These are phyloP conservation scores for Musa troglodytarum DNA, from an alignment of 176 grass and related monocot genomes.

Conservation along the genomic window DNA sequence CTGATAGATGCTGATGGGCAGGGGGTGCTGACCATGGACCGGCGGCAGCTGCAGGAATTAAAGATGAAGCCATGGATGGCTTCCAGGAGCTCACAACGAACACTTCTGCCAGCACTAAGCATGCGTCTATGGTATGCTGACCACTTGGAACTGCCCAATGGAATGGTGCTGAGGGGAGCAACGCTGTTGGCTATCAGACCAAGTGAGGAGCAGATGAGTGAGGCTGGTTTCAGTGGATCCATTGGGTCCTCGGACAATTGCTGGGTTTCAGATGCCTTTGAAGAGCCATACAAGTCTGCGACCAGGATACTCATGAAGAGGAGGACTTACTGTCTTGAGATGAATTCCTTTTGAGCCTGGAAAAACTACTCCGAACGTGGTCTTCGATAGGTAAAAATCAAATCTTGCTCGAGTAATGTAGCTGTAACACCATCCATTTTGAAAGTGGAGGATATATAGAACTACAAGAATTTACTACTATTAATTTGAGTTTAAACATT, in stretches of 20 bases:
- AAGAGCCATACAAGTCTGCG: constrained; percentile 2
- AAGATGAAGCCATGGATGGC: not conserved
- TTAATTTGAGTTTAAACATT: too few relatives aligned
- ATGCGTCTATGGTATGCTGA: constrained; percentile 1
- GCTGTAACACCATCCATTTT: too few relatives aligned
- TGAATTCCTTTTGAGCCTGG: constrained; percentile 6
- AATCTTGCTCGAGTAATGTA: not conserved
- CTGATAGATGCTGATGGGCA: not conserved
- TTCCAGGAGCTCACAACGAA: not conserved
- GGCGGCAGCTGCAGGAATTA: constrained; percentile 3
- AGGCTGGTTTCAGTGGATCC: not conserved
- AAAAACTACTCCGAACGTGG: not conserved
- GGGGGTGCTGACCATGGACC: constrained; percentile 1
- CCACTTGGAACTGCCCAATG: not conserved
- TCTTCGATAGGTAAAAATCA: not conserved
- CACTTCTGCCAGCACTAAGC: not conserved
- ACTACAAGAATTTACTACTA: too few relatives aligned
- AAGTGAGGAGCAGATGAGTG: not conserved
- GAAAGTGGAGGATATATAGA: too few relatives aligned
- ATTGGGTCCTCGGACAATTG: not conserved
- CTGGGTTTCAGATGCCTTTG: not conserved
- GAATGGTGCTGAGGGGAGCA: not conserved
- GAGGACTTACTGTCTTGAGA: constrained; percentile 5
- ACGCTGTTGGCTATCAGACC: not conserved
- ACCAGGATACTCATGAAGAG: not conserved